These are phyloP conservation scores for Dendrobium officinale DNA, from an alignment of 106 monocot species.

Conservation along the genomic window DNA sequence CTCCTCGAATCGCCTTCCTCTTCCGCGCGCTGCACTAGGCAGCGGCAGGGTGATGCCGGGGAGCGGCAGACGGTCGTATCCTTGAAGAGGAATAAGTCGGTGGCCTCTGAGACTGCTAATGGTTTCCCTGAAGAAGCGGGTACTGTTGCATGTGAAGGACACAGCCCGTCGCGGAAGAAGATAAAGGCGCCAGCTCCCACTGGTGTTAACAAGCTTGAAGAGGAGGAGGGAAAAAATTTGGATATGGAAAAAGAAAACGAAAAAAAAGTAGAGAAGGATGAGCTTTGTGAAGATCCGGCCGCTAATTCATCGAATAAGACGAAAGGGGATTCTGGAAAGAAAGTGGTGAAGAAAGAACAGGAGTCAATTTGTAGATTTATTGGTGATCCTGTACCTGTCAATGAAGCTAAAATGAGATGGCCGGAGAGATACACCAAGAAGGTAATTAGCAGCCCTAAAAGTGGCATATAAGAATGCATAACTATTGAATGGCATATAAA, in stretches of 20 bases:
- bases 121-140: not conserved
- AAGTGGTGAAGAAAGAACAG: not conserved
- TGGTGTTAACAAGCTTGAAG: not conserved
- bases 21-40: not conserved
- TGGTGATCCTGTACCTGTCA: slow-evolving; percentile 33
- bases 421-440: slow-evolving; percentile 44
- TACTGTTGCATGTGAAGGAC: not conserved
- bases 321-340: not conserved
- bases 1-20: not conserved
- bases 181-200: not conserved
- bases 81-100: not conserved
- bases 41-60: not conserved
- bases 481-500: not conserved
- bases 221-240: not conserved
- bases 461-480: not conserved
- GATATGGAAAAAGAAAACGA: not conserved
- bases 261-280: not conserved
- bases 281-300: not conserved
- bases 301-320: not conserved
- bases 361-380: slow-evolving; percentile 29
- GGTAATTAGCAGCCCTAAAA: slow-evolving; percentile 10
- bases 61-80: not conserved
- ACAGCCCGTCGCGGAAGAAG: slow-evolving; percentile 6
- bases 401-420: slow-evolving; percentile 49
- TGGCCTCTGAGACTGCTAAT: not conserved